Base-by-base conservation (phyloP, 345 rosid species). In the Erysimum cheiranthoides region DNA sequence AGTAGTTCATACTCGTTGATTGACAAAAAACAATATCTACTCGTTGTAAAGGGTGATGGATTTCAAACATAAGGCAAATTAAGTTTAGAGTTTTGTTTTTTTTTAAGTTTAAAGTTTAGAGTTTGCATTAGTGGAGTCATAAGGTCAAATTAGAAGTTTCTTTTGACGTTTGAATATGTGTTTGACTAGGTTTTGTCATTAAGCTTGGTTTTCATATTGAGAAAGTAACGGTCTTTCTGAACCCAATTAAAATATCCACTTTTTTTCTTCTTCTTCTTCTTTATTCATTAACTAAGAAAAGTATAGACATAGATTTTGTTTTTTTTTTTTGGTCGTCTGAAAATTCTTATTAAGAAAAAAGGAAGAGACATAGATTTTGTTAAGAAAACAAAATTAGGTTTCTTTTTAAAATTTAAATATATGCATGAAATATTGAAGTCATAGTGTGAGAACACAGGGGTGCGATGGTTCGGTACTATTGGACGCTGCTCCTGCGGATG, bases 381-480 rank as follows among this genome's bases (percentile, higher is more conserved):
- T 52, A 50, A 50, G 4, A 12, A 58, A 51, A 51, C 53, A 73
- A 30, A 12, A 18, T 2, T 39, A 51, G 6, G 34, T 71, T 25
- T 27, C 8, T 25, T n/a, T n/a, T 6, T 1, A 2, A 46, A 40
- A 40, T 8, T 18, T 2, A 51, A 2, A 57, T 13, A 57, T 13
- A 36, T 49, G 14, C 42, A 38, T 28, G 11, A 39, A 51, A 51
- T 3, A 39, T 51, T 39, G 61, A 62, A 14, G 38, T 57, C 8
- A 45, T 54, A 2, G n/a, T 45, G 9, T 56, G 34, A 47, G 34
- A 58, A 11, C 40, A 58, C 64, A 86, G 87, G 89, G 92, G 1
- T 86, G 92, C 30, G 87, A 88, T 54, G 89, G 80, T 7, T 88
- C 92, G 2, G 68, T 88, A 34, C 69, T 86, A 59, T 80, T 88